A percentile compares a stretch with the other conserved stretches of the same genome.
phyloP scores from a whole-genome alignment of 2,329 filamentous ascomycete genomes.

The Monosporascus sp. region DNA sequence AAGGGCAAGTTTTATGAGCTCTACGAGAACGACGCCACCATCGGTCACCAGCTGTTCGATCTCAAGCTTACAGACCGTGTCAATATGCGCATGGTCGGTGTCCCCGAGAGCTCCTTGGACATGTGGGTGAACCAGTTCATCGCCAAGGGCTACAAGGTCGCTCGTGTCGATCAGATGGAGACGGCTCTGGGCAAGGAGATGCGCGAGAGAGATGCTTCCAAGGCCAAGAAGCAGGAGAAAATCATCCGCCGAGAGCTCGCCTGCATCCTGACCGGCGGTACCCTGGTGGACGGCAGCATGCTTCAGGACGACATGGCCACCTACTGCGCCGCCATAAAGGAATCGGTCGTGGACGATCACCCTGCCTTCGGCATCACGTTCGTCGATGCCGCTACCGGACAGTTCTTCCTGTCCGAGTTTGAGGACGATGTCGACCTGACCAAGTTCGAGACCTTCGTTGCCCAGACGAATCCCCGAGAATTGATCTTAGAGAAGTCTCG shows the following conservation, averaged over 20 bases:
- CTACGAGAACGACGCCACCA: constrained; percentile 95
- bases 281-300: constrained; percentile 93
- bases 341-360: constrained; percentile 64
- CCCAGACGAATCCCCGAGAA: constrained; percentile 85
- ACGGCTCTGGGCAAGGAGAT: constrained; percentile 95
- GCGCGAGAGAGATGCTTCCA: constrained; percentile 77
- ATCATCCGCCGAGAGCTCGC: constrained; percentile 88
- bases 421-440: constrained; percentile 89
- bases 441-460: constrained; percentile 94
- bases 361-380: constrained; percentile 90
- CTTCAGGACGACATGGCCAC: constrained; percentile 97
- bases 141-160: constrained; percentile 96
- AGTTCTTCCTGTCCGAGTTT: constrained; percentile 91
- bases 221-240: constrained; percentile 75
- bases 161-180: constrained; percentile 93
- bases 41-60: constrained; percentile 95
- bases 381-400: constrained; percentile 90
- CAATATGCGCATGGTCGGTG: constrained; percentile 99
- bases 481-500: constrained; percentile 82
- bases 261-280: constrained; percentile 86
- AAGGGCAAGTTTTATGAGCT: constrained; percentile 99
- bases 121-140: constrained; percentile 99
- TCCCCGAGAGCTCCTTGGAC: constrained; percentile 91
- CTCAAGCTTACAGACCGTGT: constrained; percentile 96
- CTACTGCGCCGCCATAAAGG: constrained; percentile 93